Percentiles rank a stretch among this genome's conserved stretches.
Conservation (phyloP, 805 yeast species). For the Kazachstania kunashirensis region DNA sequence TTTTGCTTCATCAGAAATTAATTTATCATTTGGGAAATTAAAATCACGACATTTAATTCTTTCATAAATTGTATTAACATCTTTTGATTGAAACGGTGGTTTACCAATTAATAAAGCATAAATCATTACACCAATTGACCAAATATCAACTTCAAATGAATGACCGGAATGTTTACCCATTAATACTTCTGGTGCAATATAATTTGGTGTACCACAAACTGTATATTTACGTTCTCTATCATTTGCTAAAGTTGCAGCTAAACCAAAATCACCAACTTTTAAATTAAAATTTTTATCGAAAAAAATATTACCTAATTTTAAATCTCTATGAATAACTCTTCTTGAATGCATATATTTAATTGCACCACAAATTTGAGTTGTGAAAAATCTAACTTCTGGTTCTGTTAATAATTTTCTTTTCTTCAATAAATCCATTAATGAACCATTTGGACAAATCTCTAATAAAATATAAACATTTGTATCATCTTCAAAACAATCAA, state of each 20-base stretch:
- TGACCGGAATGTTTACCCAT: slow-evolving; percentile 85
- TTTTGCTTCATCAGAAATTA: slow-evolving; percentile 62
- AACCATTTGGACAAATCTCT: slow-evolving; percentile 92
- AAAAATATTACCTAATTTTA: slow-evolving; percentile 91
- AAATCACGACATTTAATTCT: slow-evolving; percentile 79
- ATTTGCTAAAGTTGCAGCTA: slow-evolving; percentile 85
- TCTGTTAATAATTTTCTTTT: slow-evolving; percentile 78
- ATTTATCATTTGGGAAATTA: slow-evolving; percentile 61
- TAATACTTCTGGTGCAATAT: slow-evolving; percentile 95
- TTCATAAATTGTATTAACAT: slow-evolving; percentile 84
- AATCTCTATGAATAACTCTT: slow-evolving; percentile 89
- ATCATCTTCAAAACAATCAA: slow-evolving; percentile 96
- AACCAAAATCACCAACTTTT: slow-evolving; percentile 95
- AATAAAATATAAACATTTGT: slow-evolving; percentile 84
- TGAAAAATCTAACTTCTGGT: slow-evolving; percentile 81
- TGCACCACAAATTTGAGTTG: slow-evolving; percentile 92
- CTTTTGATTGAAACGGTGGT: slow-evolving; percentile 97
- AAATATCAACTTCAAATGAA: slow-evolving; percentile 87
- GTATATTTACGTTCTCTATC: slow-evolving; percentile 74
- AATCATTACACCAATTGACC: slow-evolving; percentile 97
- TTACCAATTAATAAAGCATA: slow-evolving; percentile 86
- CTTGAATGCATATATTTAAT: slow-evolving; percentile 84
- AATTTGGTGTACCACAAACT: slow-evolving; percentile 97
- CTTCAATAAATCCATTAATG: slow-evolving; percentile 84
- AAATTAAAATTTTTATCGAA: slow-evolving; percentile 89